Percentiles rank a stretch among this genome's conserved stretches.
phyloP scores from a whole-genome alignment of 108 stramenopile species.

The Skeletonema marinoi region DNA sequence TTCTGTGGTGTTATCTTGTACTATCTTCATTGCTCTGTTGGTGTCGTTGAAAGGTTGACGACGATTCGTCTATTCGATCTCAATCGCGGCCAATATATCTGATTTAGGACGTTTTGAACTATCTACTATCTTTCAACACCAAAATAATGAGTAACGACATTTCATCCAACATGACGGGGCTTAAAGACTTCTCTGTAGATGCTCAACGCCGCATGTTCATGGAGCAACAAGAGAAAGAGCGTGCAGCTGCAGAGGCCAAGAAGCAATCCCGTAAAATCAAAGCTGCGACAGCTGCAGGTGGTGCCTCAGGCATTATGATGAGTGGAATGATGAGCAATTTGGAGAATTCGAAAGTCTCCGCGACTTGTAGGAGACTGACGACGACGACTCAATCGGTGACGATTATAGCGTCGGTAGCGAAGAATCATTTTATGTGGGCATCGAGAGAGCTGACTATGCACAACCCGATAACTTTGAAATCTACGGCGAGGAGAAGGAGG shows the following conservation, averaged over 20 bases:
- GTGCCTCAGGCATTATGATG: background rate
- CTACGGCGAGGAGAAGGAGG: slow-evolving; percentile 24
- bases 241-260: slow-evolving; percentile 14
- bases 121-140: background rate
- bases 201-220: slow-evolving; percentile 47
- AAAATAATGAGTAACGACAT: background rate
- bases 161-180: slow-evolving; percentile 14
- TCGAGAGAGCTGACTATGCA: slow-evolving; percentile 46
- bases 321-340: slow-evolving; percentile 33
- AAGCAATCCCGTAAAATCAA: slow-evolving; percentile 13
- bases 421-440: slow-evolving; percentile 49
- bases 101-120: background rate
- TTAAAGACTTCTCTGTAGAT: slow-evolving; percentile 46
- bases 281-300: slow-evolving; percentile 1
- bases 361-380: slow-evolving; percentile 20
- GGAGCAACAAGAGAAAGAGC: slow-evolving; percentile 40
- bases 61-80: too few species aligned
- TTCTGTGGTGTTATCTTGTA: too few species aligned
- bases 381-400: slow-evolving; percentile 31
- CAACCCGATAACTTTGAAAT: slow-evolving; percentile 40
- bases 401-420: slow-evolving; percentile 24
- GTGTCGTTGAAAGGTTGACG: too few species aligned
- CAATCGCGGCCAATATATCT: background rate
- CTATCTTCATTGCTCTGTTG: too few species aligned
- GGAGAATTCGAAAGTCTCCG: slow-evolving; percentile 3